These are phyloP conservation scores for Phialemonium atrogriseum DNA, from an alignment of 2,329 filamentous ascomycete species.

Conservation along the genomic window DNA sequence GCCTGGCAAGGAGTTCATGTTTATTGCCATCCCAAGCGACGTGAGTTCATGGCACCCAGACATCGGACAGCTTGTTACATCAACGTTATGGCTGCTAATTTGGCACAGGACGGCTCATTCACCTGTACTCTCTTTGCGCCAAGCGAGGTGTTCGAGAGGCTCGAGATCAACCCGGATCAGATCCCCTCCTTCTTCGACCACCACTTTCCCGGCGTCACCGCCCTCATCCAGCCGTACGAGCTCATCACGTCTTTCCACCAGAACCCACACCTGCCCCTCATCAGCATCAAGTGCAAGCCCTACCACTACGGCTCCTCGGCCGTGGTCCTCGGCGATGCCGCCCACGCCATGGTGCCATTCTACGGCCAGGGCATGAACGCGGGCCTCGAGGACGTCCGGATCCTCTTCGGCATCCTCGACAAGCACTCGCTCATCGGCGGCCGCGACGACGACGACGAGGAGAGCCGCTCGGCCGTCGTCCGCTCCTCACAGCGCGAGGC, in stretches of 20 bases:
- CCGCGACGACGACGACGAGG: slow-evolving; percentile 19
- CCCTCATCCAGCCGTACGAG: slow-evolving; percentile 57
- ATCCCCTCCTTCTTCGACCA: slow-evolving; percentile 68
- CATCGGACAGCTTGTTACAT: too few relatives aligned
- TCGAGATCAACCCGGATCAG: slow-evolving; percentile 54
- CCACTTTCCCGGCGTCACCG: slow-evolving; percentile 80
- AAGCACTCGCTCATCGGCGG: slow-evolving; percentile 34
- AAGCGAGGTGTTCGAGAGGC: slow-evolving; percentile 54
- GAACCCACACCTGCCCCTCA: slow-evolving; percentile 87
- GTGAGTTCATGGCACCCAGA: slow-evolving; percentile 30
- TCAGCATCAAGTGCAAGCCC: slow-evolving; percentile 86
- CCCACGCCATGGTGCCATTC: slow-evolving; percentile 97
- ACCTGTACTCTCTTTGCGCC: slow-evolving; percentile 92
- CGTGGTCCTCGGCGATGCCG: slow-evolving; percentile 86
- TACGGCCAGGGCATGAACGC: slow-evolving; percentile 98
- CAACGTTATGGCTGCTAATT: too few relatives aligned
- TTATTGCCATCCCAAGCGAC: slow-evolving; percentile 83
- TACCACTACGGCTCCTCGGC: slow-evolving; percentile 72
- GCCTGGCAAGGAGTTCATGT: slow-evolving; percentile 93
- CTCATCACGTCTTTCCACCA: slow-evolving; percentile 66
- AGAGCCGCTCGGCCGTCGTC: slow-evolving; percentile 34
- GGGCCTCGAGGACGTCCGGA: slow-evolving; percentile 85
- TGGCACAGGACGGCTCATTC: slow-evolving; percentile 84
- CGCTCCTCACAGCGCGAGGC: slow-evolving; percentile 54
- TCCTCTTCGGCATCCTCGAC: slow-evolving; percentile 78